Percentiles rank a stretch among this genome's conserved stretches.
Evolutionary conservation across 352 stramenopile genomes (phyloP).

Genomic region (Pythium apleroticum): DNA sequence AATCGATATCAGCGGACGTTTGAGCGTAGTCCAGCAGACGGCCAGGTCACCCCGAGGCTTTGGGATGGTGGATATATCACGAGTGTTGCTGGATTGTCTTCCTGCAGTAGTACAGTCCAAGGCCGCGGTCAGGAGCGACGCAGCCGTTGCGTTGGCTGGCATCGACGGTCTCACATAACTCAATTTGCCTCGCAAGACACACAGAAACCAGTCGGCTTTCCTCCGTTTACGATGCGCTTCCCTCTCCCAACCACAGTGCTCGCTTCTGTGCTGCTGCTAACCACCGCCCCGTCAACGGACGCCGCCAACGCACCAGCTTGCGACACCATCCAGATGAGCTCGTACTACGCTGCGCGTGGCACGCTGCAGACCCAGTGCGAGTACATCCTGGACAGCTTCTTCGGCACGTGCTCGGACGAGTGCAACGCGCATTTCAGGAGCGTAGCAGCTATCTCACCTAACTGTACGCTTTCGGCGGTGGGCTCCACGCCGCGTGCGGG

Average conservation of each 20-base stretch:
- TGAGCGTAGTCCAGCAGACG: too few species aligned
- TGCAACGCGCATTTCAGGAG: background rate
- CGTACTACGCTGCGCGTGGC: background rate
- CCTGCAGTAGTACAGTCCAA: background rate
- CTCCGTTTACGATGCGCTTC: background rate
- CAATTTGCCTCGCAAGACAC: background rate
- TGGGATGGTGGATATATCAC: background rate
- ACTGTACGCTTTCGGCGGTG: background rate
- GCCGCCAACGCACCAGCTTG: background rate
- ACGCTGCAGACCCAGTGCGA: background rate
- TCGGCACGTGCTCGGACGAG: background rate
- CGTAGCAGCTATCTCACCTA: background rate
- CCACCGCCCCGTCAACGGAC: too few species aligned
- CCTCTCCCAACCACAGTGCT: background rate
- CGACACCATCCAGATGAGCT: background rate
- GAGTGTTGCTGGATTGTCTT: background rate
- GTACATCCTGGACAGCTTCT: background rate
- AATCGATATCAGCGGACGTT: too few species aligned
- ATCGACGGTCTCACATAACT: background rate
- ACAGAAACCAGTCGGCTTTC: too few species aligned
- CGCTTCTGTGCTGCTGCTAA: background rate
- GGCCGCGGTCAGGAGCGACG: background rate
- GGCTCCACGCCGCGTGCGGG: background rate
- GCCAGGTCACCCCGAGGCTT: too few species aligned
- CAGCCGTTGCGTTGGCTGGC: background rate